These are phyloP conservation scores for Cicer arietinum DNA, from an alignment of 306 rosid species.

Conservation along the genomic window DNA sequence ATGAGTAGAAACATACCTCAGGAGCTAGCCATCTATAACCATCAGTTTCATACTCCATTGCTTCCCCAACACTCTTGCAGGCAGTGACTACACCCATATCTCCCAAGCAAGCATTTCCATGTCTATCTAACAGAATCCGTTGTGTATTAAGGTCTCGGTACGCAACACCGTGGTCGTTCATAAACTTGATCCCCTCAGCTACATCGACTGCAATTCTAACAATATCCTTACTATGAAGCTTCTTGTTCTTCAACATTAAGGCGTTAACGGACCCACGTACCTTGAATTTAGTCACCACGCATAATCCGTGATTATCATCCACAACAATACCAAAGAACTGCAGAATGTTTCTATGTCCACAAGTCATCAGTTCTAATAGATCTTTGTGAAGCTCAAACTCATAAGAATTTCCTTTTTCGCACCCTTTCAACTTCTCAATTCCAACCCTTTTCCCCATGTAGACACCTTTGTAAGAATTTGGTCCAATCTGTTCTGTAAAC, in stretches of 20 bases:
- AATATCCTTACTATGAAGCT: conserved; percentile 76
- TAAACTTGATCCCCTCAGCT: conserved; percentile 88
- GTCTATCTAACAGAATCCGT: conserved; percentile 78
- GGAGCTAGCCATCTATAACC: conserved; percentile 98
- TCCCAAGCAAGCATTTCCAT: conserved; percentile 91
- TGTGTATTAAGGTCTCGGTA: conserved; percentile 86
- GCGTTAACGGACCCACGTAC: conserved; percentile 90
- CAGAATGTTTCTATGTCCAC: conserved; percentile 82
- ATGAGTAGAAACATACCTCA: conserved; percentile 69
- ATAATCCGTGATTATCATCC: conserved; percentile 89
- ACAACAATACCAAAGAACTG: conserved; percentile 82
- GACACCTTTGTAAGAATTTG: conserved; percentile 77
- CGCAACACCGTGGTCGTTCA: conserved; percentile 86
- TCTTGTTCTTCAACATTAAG: conserved; percentile 76
- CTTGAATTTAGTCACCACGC: conserved; percentile 85
- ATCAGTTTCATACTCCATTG: conserved; percentile 91
- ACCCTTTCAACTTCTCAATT: conserved; percentile 91
- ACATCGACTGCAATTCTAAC: conserved; percentile 79
- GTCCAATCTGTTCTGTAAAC: conserved; percentile 77
- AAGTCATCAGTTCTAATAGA: conserved; percentile 85
- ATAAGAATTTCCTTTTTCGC: conserved; percentile 88
- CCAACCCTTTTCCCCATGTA: conserved; percentile 88
- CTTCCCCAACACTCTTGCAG: conserved; percentile 83
- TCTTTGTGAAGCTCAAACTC: conserved; percentile 82
- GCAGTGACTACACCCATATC: conserved; percentile 90